These are phyloP conservation scores for Pythium biforme DNA, from an alignment of 352 stramenopile genomes.

Conservation along the genomic window DNA sequence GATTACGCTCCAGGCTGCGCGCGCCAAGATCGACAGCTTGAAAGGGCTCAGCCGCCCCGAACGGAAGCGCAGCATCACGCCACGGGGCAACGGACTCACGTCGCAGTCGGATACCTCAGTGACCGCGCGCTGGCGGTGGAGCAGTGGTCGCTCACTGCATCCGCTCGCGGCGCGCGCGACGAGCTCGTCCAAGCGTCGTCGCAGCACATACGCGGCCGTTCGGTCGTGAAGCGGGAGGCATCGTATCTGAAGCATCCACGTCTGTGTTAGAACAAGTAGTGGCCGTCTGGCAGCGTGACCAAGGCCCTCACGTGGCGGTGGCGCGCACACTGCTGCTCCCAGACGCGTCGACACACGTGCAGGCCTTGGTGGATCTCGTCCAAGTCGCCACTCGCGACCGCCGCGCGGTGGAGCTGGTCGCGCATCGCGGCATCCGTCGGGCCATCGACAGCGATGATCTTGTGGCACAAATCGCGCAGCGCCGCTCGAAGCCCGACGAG, in stretches of 20 bases:
- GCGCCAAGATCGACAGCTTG: constrained; percentile 6
- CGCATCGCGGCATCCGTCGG: neutral
- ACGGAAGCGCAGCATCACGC: neutral
- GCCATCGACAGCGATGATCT: neutral
- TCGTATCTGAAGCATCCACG: neutral
- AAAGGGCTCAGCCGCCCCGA: constrained; percentile 4
- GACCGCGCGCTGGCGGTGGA: neutral
- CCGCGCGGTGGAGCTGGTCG: neutral
- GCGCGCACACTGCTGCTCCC: neutral
- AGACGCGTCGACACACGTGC: neutral
- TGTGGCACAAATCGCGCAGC: neutral
- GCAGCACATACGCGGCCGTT: neutral
- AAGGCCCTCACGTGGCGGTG: too few relatives aligned
- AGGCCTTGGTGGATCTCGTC: neutral
- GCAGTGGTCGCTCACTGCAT: neutral
- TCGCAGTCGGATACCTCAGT: neutral
- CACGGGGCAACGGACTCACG: neutral
- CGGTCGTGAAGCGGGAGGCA: neutral
- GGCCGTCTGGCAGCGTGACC: too few relatives aligned
- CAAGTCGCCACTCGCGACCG: neutral
- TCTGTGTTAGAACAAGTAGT: too few relatives aligned
- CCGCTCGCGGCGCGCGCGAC: neutral
- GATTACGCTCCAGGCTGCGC: constrained; percentile 1
- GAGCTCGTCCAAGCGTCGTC: constrained; percentile 1
- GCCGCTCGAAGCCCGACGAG: neutral